Evolutionary conservation across 148 eudicot genomes (phyloP), one percentile per base, ranked within the genome.

Genomic region (Vaccinium corymbosum): DNA sequence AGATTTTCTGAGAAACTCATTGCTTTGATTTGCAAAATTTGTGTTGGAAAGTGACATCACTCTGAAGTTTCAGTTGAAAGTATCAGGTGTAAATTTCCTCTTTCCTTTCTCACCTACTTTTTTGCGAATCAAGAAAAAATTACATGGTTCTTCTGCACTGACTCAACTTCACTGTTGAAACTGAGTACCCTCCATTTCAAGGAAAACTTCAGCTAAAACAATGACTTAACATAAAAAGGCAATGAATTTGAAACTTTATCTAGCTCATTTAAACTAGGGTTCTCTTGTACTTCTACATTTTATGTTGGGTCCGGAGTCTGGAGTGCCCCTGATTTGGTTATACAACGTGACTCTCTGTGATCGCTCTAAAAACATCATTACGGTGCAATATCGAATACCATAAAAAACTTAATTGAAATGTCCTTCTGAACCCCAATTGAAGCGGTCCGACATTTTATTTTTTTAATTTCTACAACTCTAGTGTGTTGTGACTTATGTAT

Each of bases 31-130:
- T 32, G 27, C 22, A 76, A 15, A 82, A 76, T 81, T 87, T 78
- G 61, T 55, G 59, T 68, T 76, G 78, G 64, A 81, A 84, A 77
- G 78, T 77, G 79, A 77, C 84, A 53, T 46, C 50, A 79, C 85
- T 19, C 76, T 73, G 79, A 70, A 53, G 86, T 68, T 80, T 68
- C 81, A 76, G 72, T 61, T 27, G 53, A 80, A 80, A 72, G 85
- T 17, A 42, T 78, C 80, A 72, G 83, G 85, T 80, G 83, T 57
- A 79, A 83, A 50, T 83, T 86, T 72, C 83, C 70, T 72, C 56
- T 61, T 84, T 49, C 1, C 35, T 72, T 82, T 79, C 10, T 48
- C 53, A 72, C 49, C 53, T 38, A 17, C 27, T 72, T 72, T 32
- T 52, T 12, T 32, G 78, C 27, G 46, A 52, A 66, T 66, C 9